These are phyloP conservation scores for Alternaria incomplexa DNA, from an alignment of 2,329 filamentous ascomycete genomes.

Conservation along the genomic window DNA sequence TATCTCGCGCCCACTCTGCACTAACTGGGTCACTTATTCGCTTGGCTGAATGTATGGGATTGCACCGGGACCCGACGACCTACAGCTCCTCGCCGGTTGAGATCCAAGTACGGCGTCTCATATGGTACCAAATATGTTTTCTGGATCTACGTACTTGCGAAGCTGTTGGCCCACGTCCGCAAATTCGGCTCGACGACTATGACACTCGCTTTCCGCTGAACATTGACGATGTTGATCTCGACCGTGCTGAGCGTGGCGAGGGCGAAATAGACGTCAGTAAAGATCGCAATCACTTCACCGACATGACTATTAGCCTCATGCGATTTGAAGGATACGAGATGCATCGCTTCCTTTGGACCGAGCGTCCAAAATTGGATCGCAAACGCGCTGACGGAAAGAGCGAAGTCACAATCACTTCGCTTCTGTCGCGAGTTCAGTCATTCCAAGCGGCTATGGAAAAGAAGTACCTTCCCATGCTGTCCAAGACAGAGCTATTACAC, in stretches of 20 bases:
- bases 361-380: conserved; percentile 68
- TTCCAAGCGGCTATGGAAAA: conserved; percentile 70
- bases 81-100: conserved; percentile 72
- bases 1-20: conserved; percentile 76
- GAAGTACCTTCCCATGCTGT: conserved; percentile 69
- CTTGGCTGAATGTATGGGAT: conserved; percentile 77
- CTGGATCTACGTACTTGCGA: conserved; percentile 78
- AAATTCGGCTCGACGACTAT: conserved; percentile 76
- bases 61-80: conserved; percentile 72
- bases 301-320: conserved; percentile 70
- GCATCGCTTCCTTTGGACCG: conserved; percentile 72
- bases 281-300: conserved; percentile 66
- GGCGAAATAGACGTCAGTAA: conserved; percentile 49
- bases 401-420: conserved; percentile 58
- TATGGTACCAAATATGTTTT: conserved; percentile 81
- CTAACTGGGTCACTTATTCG: conserved; percentile 74
- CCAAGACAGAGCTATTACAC: conserved; percentile 67
- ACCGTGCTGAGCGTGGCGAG: conserved; percentile 32
- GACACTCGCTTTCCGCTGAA: conserved; percentile 76
- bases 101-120: conserved; percentile 71
- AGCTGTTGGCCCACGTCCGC: conserved; percentile 72
- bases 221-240: conserved; percentile 70
- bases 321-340: conserved; percentile 77
- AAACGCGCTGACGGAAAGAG: conserved; percentile 27
- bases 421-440: conserved; percentile 71